A percentile compares a stretch with the other conserved stretches of the same genome.
These are phyloP conservation scores for Xylaria hypoxylon DNA, from an alignment of 2,329 filamentous ascomycete genomes.

Conservation along the genomic window DNA sequence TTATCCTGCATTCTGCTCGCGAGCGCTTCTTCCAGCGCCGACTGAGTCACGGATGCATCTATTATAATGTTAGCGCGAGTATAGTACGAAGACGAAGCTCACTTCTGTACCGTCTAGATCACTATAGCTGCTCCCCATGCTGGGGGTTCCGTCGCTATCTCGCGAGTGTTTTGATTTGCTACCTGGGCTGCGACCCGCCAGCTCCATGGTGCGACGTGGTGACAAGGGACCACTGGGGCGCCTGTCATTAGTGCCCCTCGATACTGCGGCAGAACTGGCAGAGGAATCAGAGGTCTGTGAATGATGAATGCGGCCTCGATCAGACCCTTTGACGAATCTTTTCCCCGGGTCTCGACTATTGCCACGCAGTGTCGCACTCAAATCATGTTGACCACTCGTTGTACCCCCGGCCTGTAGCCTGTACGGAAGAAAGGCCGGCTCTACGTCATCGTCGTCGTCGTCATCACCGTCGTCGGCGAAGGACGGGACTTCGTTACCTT, in stretches of 20 bases:
- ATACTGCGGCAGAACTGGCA: conserved; percentile 60
- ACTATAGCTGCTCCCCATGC: conserved; percentile 88
- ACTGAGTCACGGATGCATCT: conserved; percentile 86
- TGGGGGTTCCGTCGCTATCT: conserved; percentile 79
- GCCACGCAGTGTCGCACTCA: conserved; percentile 65
- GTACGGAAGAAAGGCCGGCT: conserved; percentile 67
- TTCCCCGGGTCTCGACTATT: conserved; percentile 55
- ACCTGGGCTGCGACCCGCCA: conserved; percentile 66
- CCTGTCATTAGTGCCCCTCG: conserved; percentile 51
- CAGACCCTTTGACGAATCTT: conserved; percentile 49
- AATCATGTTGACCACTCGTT: conserved; percentile 54
- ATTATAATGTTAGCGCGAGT: conserved; percentile 26
- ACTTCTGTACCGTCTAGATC: conserved; percentile 76
- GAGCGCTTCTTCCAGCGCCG: conserved; percentile 81
- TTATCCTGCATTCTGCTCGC: conserved; percentile 77
- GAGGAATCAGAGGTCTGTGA: conserved; percentile 74
- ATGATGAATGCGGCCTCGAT: conserved; percentile 53
- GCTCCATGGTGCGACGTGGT: conserved; percentile 69
- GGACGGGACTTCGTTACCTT: conserved; percentile 53
- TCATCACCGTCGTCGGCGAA: conserved; percentile 64
- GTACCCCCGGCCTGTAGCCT: conserved; percentile 49
- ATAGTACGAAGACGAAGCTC: conserved; percentile 17
- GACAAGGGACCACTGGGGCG: conserved; percentile 62
- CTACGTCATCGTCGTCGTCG: conserved; percentile 64
- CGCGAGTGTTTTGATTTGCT: conserved; percentile 63